Evolutionary conservation across 2,329 filamentous ascomycete genomes (phyloP).

Genomic region (Drechslerella coelobrocha): DNA sequence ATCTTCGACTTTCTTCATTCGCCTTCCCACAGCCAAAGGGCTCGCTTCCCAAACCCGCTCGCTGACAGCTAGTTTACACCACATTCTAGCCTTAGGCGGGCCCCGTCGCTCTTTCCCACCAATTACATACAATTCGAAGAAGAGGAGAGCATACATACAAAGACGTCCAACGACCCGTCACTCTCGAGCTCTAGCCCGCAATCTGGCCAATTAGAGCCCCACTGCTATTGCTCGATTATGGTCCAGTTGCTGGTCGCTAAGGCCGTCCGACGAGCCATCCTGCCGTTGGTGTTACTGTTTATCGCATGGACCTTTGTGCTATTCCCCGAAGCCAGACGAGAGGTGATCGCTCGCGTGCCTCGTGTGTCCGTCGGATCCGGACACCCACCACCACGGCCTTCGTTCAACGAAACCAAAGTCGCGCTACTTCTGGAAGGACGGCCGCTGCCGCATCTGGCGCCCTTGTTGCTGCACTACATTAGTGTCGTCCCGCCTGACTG

Average conservation of each 20-base stretch:
- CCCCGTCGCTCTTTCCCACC: no score
- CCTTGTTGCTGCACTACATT: conserved; percentile 66
- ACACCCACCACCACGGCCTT: conserved; percentile 56
- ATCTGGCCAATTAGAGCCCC: not conserved
- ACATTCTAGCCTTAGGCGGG: no score
- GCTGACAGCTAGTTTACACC: no score
- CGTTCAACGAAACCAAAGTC: conserved; percentile 64
- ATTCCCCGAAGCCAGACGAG: conserved; percentile 20
- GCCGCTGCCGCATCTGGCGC: conserved; percentile 62
- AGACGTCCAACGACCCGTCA: no score
- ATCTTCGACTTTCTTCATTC: no score
- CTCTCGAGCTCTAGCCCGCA: no score
- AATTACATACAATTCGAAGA: no score
- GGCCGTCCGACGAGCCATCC: conserved; percentile 21
- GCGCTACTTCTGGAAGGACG: conserved; percentile 67
- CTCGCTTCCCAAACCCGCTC: no score
- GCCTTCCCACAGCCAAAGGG: no score
- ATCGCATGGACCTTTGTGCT: conserved; percentile 42
- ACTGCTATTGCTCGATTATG: not conserved
- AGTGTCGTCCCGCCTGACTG: conserved; percentile 66
- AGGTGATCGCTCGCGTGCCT: conserved; percentile 34
- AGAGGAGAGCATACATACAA: no score
- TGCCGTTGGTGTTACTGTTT: conserved; percentile 25
- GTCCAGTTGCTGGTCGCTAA: conserved; percentile 7
- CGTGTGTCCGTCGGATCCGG: conserved; percentile 28